phyloP scores from a whole-genome alignment of 2,329 filamentous ascomycete species.

The Hymenoscyphus scutula region DNA sequence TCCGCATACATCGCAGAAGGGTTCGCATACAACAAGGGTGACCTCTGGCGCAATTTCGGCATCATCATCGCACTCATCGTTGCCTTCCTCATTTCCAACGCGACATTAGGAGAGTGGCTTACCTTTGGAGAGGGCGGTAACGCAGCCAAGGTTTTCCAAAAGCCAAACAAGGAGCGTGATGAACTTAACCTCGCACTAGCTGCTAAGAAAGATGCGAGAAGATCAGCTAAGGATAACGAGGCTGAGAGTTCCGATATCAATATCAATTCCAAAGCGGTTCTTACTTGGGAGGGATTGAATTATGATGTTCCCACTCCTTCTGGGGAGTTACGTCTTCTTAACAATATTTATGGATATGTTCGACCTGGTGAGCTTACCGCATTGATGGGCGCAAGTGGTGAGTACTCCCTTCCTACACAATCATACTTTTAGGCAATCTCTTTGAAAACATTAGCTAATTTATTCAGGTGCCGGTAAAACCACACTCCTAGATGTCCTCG shows the following conservation, averaged over 20 bases:
- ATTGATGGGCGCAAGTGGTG: constrained; percentile 58
- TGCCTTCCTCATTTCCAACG: constrained; percentile 73
- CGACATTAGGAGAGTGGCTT: constrained; percentile 74
- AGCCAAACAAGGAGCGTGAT: constrained; percentile 65
- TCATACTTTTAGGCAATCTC: too few species aligned
- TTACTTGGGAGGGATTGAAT: constrained; percentile 84
- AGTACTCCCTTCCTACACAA: too few species aligned
- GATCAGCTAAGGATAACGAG: constrained; percentile 45
- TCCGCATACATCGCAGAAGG: constrained; percentile 64
- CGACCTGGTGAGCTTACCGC: constrained; percentile 60
- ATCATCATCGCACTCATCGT: constrained; percentile 75
- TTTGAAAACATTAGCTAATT: too few species aligned
- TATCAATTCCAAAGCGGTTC: constrained; percentile 61
- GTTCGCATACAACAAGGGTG: constrained; percentile 63
- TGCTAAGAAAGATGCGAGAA: constrained; percentile 57
- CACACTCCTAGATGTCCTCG: constrained; percentile 62
- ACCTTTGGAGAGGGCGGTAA: constrained; percentile 80
- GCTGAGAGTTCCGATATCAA: constrained; percentile 46
- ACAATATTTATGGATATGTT: constrained; percentile 61
- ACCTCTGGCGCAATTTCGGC: constrained; percentile 81
- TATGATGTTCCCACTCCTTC: constrained; percentile 63
- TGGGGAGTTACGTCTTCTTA: constrained; percentile 48
- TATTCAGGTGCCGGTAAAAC: constrained; percentile 56
- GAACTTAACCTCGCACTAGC: constrained; percentile 62
- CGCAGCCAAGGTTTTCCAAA: constrained; percentile 72